Evolutionary conservation across 1,139 yeast species (phyloP), one percentile per base, ranked within the genome.

Genomic region (Yamadazyma atmosphaerica): DNA sequence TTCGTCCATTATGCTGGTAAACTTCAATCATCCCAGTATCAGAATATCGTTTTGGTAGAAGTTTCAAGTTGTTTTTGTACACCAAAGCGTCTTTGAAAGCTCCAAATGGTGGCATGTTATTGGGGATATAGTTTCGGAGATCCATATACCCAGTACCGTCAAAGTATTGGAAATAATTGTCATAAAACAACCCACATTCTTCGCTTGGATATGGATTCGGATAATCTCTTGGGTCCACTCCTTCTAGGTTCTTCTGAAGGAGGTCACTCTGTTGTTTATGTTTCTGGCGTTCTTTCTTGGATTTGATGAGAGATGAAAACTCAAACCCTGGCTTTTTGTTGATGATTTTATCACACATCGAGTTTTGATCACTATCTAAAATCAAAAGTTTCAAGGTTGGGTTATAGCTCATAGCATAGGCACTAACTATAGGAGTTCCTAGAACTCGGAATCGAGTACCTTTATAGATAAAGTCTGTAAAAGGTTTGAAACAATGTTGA

Each of bases 51-150:
- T 60, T 66, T 11, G 74, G 74, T 3, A 67, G 40, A 1, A 62
- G 32, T 6, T 50, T 40, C 17, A 43, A 34, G 4, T 43, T 40
- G 5, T 48, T 46, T 12, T 42, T 40, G 37, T 60, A 61, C n/a
- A 52, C 38, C n/a, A 58, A 35, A 0, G 64, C 46, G 41, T 69
- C 73, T 35, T 54, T 58, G 36, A 61, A 65, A 2, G 51, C 46
- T 1, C 74, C 75, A 52, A 72, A 71, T 1, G 76, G 76, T 0
- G 77, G 77, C 35, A 61, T 43, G 19, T 61, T 52, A 41, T 56
- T 53, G 13, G 73, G 66, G 11, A 66, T 54, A 42, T 58, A 63
- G 10, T 47, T 42, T 34, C 43, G 42, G 10, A 40, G 39, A 35
- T 42, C 40, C 4, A 34, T 26, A 31, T 42, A 35, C 4, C 43